Conservation (phyloP, 352 stramenopile species). For the Pythium monospermum region DNA sequence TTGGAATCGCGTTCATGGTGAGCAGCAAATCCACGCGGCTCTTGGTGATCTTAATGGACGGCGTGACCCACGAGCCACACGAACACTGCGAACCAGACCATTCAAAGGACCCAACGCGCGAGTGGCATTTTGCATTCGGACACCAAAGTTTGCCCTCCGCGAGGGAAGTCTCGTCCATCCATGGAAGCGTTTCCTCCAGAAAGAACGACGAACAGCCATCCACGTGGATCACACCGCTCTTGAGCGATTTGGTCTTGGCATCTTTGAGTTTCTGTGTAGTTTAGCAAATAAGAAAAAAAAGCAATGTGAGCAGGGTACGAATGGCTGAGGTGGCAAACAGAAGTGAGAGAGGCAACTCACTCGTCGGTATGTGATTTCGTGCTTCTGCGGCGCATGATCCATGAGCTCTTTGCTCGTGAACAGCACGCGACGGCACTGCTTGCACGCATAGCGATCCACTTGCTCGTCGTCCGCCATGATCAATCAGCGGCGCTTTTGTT, state of each 20-base stretch:
- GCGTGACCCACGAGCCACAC: slow-evolving; percentile 79
- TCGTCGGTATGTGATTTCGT: slow-evolving; percentile 58
- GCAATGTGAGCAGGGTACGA: too few relatives aligned
- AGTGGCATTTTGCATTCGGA: slow-evolving; percentile 62
- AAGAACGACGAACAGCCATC: slow-evolving; percentile 71
- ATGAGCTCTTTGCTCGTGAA: slow-evolving; percentile 60
- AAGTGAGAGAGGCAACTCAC: slow-evolving; percentile 18
- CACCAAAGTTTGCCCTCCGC: slow-evolving; percentile 71
- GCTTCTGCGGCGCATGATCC: slow-evolving; percentile 51
- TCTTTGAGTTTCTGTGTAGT: slow-evolving; percentile 63
- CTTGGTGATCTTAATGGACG: slow-evolving; percentile 81
- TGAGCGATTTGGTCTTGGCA: slow-evolving; percentile 37
- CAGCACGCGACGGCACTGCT: slow-evolving; percentile 58
- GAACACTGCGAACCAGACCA: slow-evolving; percentile 82
- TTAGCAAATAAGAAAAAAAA: background rate
- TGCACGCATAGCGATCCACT: slow-evolving; percentile 48
- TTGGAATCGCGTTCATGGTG: slow-evolving; percentile 17
- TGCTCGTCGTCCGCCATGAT: slow-evolving; percentile 14
- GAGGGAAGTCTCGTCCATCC: slow-evolving; percentile 65
- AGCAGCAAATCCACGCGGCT: slow-evolving; percentile 52
- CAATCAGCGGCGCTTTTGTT: too few relatives aligned
- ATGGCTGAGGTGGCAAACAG: too few relatives aligned
- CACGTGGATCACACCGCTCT: slow-evolving; percentile 17
- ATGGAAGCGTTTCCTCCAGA: slow-evolving; percentile 52
- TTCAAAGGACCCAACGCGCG: slow-evolving; percentile 58